phyloP scores from a whole-genome alignment of 495 filamentous ascomycete species.

The Paragyromitra xinjiangensis region DNA sequence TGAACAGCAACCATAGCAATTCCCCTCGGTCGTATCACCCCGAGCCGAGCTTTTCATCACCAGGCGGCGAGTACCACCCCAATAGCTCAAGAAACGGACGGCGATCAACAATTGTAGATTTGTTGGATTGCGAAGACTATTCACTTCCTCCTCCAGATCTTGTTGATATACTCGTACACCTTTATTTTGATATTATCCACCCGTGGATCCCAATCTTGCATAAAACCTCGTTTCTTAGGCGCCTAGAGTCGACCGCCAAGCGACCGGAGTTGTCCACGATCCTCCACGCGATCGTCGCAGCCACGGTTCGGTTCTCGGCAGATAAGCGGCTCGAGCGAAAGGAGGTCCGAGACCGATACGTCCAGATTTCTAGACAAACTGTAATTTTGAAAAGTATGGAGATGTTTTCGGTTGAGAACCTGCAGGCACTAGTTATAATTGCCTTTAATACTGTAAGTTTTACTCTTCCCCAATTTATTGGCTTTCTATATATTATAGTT shows the following conservation, averaged over 20 bases:
- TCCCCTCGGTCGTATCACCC: conserved; percentile 33
- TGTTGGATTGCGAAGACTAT: conserved; percentile 26
- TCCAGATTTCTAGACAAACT: conserved; percentile 50
- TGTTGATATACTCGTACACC: conserved; percentile 53
- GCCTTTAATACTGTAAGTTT: conserved; percentile 58
- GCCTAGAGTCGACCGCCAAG: conserved; percentile 43
- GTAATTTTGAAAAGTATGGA: conserved; percentile 59
- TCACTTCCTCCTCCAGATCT: conserved; percentile 50
- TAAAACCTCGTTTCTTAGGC: conserved; percentile 54
- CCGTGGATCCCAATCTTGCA: conserved; percentile 62
- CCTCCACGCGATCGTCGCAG: conserved; percentile 58
- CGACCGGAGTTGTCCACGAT: conserved; percentile 50
- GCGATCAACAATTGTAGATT: conserved; percentile 20
- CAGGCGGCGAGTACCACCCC: conserved; percentile 2
- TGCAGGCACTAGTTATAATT: conserved; percentile 60
- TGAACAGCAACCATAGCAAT: conserved; percentile 7
- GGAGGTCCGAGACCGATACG: conserved; percentile 50
- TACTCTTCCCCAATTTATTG: not conserved
- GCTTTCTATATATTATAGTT: not conserved
- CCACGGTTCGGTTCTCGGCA: conserved; percentile 53
- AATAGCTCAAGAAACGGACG: not conserved
- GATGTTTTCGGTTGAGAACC: conserved; percentile 58
- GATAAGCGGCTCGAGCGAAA: conserved; percentile 23
- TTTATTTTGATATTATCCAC: conserved; percentile 58
- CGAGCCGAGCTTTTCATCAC: not conserved